These are phyloP conservation scores for Mycena filopes DNA, from an alignment of 768 basidiomycete genomes.

Conservation along the genomic window DNA sequence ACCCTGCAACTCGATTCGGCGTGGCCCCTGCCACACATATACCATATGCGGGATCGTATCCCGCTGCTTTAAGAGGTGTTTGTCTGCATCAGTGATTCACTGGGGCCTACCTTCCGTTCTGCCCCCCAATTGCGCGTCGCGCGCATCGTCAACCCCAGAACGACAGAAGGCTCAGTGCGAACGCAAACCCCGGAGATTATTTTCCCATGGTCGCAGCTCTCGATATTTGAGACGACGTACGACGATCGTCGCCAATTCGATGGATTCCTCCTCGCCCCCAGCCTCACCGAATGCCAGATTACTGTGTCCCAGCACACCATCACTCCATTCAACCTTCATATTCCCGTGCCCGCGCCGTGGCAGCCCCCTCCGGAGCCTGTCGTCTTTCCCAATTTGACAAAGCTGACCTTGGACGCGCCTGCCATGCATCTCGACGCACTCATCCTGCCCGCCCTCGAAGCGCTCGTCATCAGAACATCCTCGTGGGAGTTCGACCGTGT, in stretches of 20 bases:
- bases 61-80: background rate
- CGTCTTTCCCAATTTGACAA: background rate
- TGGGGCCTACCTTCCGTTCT: background rate
- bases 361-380: background rate
- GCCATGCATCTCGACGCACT: background rate
- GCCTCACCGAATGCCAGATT: background rate
- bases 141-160: background rate
- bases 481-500: background rate
- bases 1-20: background rate
- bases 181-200: background rate
- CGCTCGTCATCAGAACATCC: background rate
- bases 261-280: background rate
- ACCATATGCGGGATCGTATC: background rate
- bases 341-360: background rate
- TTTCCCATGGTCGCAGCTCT: background rate
- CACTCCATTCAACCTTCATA: background rate
- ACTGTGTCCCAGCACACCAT: background rate
- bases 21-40: background rate
- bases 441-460: background rate
- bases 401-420: background rate
- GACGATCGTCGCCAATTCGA: background rate
- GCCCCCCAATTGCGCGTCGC: background rate
- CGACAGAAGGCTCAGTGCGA: too few species aligned
- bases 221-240: background rate
- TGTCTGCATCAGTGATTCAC: background rate